These are phyloP conservation scores for Fusarium algeriense DNA, from an alignment of 2,329 filamentous ascomycete species.

Conservation along the genomic window DNA sequence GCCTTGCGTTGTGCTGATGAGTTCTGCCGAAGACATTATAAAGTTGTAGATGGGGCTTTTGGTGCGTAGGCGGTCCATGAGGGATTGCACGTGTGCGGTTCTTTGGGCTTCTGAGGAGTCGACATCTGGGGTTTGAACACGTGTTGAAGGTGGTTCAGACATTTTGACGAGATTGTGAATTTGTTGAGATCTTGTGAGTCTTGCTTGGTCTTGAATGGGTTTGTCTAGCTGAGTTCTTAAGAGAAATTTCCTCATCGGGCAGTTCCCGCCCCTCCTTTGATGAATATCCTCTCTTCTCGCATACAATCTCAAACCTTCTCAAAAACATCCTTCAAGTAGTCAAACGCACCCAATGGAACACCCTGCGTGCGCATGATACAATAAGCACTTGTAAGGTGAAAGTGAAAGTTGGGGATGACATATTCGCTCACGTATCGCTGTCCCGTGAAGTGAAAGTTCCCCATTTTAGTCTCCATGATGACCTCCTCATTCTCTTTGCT, in stretches of 20 bases:
- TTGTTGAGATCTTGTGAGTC: not conserved
- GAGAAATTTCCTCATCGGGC: constrained; percentile 40
- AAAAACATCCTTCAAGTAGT: constrained; percentile 59
- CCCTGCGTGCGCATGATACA: constrained; percentile 67
- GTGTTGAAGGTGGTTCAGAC: constrained; percentile 32
- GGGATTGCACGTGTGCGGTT: constrained; percentile 48
- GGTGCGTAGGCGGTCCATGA: constrained; percentile 54
- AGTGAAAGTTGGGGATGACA: constrained; percentile 70
- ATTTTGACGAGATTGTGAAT: constrained; percentile 13
- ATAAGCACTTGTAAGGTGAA: constrained; percentile 69
- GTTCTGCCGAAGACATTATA: constrained; percentile 56
- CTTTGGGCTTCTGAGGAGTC: constrained; percentile 21
- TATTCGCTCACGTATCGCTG: constrained; percentile 58
- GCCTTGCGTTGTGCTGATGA: constrained; percentile 61
- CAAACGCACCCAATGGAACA: constrained; percentile 68
- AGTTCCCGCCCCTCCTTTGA: constrained; percentile 44
- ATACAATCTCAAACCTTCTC: constrained; percentile 37
- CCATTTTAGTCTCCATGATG: constrained; percentile 43
- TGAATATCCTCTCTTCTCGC: constrained; percentile 43
- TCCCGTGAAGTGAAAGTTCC: constrained; percentile 48
- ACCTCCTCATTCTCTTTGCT: constrained; percentile 43
- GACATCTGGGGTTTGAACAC: constrained; percentile 26
- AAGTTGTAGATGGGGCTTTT: constrained; percentile 66
- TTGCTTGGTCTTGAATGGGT: not conserved
- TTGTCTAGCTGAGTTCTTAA: not conserved